Base-by-base conservation (phyloP, 1,139 yeast genomes). In the Lodderomyces metapsilosis region DNA sequence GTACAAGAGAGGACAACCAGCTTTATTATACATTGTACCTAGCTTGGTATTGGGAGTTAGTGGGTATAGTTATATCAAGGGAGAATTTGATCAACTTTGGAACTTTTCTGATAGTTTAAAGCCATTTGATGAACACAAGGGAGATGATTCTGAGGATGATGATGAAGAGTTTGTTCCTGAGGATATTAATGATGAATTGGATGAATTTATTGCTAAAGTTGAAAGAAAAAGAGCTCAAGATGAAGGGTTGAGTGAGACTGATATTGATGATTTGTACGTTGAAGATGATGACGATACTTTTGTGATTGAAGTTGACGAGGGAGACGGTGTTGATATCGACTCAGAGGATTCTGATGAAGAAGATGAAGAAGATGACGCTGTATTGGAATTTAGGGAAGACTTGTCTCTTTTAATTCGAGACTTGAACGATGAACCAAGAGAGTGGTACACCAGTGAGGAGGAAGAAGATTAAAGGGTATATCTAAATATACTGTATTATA, bases 1-100 rank as follows among this genome's bases (percentile, higher is more conserved):
- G 2, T 76, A 52, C 47, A 53, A 70, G 3, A 58, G 56, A 5
- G 87, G 83, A 1, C 89, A 82, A 58, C 89, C 89, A 1, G 89
- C 89, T 0, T 61, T 84, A 44, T 58, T 83, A 18, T 83, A 82
- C 53, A 60, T 83, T 31, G 80, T 81, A 5, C 89, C 91, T 3
- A 55, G 46, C 33, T 38, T 44, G 33, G 18, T 46, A 18, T 25
- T 31, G 23, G 46, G 48, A 2, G 37, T 42, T 6, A 24, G 37
- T 4, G 37, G 42, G 3, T 31, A 39, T n/a, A 28, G 41, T 21
- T 38, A 37, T 2, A 20, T 21, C 8, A 36, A 64, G 18, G 74
- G 74, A 1, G 85, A 82, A 34, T 49, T 76, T 21, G 45, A 43
- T 0, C 49, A 57, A 18, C 43, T 79, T 13, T 74, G 73, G 73